These are phyloP conservation scores for Nicotiana paniculata DNA, from an alignment of 257 asterid species.

Conservation along the genomic window DNA sequence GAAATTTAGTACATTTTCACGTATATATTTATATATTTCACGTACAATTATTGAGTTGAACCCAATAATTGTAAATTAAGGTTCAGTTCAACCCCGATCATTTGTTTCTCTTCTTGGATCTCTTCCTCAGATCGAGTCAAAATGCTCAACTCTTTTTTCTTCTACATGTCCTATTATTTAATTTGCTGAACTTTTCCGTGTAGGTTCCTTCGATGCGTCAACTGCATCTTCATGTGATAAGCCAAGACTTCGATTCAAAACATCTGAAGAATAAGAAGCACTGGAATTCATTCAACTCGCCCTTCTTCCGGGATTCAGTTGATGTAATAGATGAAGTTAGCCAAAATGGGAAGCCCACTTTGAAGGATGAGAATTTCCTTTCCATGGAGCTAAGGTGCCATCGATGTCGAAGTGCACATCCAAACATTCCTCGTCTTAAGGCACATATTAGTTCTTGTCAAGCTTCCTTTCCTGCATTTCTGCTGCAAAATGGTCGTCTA, in stretches of 20 bases:
- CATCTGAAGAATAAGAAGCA: conserved; percentile 84
- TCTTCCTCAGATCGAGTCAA: neutral
- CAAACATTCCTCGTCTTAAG: conserved; percentile 73
- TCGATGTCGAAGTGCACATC: conserved; percentile 83
- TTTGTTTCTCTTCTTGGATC: conserved; percentile 5
- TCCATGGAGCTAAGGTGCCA: conserved; percentile 72
- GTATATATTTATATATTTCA: neutral
- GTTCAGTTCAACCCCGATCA: neutral
- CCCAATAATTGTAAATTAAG: no score
- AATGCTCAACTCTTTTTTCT: neutral
- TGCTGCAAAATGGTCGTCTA: conserved; percentile 49
- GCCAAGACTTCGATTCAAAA: conserved; percentile 80
- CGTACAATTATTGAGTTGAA: no score
- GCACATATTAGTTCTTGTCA: conserved; percentile 59
- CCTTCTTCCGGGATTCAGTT: conserved; percentile 72
- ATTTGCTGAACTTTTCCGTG: neutral
- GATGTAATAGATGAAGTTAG: conserved; percentile 68
- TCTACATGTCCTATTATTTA: neutral
- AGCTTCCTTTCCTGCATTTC: conserved; percentile 51
- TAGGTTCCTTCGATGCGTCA: conserved; percentile 93
- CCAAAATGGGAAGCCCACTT: conserved; percentile 31
- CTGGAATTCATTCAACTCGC: conserved; percentile 83
- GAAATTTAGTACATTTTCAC: neutral
- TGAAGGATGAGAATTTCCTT: conserved; percentile 28
- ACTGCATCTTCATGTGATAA: conserved; percentile 85